Evolutionary conservation across 495 filamentous ascomycete genomes (phyloP).

Genomic region (Clavariopsis aquatica): DNA sequence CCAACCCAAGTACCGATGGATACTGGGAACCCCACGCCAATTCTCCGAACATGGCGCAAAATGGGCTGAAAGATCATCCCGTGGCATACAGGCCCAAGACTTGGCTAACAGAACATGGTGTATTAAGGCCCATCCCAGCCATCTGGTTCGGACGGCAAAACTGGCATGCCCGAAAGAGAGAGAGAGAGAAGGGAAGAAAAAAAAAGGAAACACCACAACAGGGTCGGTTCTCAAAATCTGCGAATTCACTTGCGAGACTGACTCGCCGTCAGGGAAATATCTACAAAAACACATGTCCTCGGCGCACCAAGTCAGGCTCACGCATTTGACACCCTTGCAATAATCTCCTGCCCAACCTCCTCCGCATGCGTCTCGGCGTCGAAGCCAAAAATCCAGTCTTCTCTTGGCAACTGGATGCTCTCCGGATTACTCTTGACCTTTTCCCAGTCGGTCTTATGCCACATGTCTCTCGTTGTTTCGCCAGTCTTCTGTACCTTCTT

Average conservation of each 20-base stretch:
- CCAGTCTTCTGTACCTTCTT: conserved; percentile 60
- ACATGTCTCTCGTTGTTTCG: conserved; percentile 58
- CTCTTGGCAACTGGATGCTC: conserved; percentile 56
- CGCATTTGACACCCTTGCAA: conserved; percentile 32
- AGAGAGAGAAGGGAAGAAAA: too few relatives aligned
- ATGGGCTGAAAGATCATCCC: too few relatives aligned
- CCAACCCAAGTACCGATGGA: background rate
- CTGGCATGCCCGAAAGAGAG: too few relatives aligned
- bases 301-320: background rate
- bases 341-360: conserved; percentile 52
- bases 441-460: conserved; percentile 63
- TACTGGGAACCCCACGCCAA: conserved; percentile 3
- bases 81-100: background rate
- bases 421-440: conserved; percentile 55
- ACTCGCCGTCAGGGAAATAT: too few relatives aligned
- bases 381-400: conserved; percentile 60
- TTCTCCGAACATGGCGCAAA: conserved; percentile 1
- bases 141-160: too few relatives aligned
- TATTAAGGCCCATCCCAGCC: too few relatives aligned
- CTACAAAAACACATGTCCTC: too few relatives aligned
- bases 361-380: conserved; percentile 59
- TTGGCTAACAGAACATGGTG: too few relatives aligned
- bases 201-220: too few relatives aligned
- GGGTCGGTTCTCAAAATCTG: too few relatives aligned
- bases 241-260: too few relatives aligned